phyloP scores from a whole-genome alignment of 2,329 filamentous ascomycete species.

The Aspergillus fumigatiaffinis region DNA sequence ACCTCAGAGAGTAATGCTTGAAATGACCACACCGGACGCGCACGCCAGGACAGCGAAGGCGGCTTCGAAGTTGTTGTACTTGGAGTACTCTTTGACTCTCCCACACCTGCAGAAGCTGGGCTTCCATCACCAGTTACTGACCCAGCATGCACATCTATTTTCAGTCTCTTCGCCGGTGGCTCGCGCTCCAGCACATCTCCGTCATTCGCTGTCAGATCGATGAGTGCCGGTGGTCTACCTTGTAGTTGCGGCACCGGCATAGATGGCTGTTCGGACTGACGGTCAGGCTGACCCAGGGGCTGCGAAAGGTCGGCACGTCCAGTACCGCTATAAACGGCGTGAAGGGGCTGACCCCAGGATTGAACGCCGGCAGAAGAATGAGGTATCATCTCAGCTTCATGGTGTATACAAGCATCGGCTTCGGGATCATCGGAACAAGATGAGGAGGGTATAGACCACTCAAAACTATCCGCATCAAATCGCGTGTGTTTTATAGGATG shows the following conservation, averaged over 20 bases:
- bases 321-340: constrained; percentile 27
- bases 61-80: constrained; percentile 24
- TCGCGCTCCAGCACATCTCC: constrained; percentile 31
- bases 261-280: constrained; percentile 23
- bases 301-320: constrained; percentile 25
- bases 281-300: constrained; percentile 19
- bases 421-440: constrained; percentile 20
- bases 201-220: constrained; percentile 34
- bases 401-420: constrained; percentile 25
- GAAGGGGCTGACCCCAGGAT: constrained; percentile 34
- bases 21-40: constrained; percentile 39
- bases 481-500: background rate
- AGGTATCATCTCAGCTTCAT: constrained; percentile 41
- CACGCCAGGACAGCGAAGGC: constrained; percentile 29
- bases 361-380: constrained; percentile 39
- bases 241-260: constrained; percentile 21
- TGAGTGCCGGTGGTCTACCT: constrained; percentile 27
- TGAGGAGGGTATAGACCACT: background rate
- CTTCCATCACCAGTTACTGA: constrained; percentile 19
- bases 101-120: constrained; percentile 17
- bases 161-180: constrained; percentile 35
- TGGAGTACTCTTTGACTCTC: constrained; percentile 28
- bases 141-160: constrained; percentile 29
- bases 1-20: constrained; percentile 34
- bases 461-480: background rate